Evolutionary conservation across 106 monocot genomes (phyloP).

Genomic region (Dendrobium chrysotoxum): DNA sequence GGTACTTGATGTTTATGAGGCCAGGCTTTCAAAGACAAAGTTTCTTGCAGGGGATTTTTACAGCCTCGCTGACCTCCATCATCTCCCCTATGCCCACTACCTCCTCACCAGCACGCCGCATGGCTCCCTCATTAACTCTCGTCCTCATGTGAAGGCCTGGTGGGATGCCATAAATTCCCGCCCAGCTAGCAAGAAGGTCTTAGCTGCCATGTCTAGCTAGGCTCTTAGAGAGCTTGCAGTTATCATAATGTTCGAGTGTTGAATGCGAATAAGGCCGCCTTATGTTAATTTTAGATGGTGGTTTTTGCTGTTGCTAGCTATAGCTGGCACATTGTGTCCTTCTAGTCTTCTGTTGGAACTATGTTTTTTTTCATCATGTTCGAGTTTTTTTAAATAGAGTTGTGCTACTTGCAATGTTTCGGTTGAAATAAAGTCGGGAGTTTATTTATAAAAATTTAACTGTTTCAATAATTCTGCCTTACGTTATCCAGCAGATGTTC

Average conservation of each 20-base stretch:
- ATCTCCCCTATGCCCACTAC: constrained; percentile 18
- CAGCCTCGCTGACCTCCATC: constrained; percentile 54
- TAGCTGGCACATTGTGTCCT: neutral
- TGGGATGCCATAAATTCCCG: constrained; percentile 27
- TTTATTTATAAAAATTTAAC: too few species aligned
- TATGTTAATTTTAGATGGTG: neutral
- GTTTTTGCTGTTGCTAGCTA: neutral
- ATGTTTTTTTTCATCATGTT: too few species aligned
- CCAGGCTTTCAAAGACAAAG: constrained; percentile 20
- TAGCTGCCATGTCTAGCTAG: neutral
- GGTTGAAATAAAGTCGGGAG: too few species aligned
- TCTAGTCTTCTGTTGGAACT: too few species aligned
- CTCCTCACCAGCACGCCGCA: constrained; percentile 30
- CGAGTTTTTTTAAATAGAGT: too few species aligned
- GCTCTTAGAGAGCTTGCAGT: neutral
- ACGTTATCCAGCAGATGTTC: too few species aligned
- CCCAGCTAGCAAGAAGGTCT: constrained; percentile 26
- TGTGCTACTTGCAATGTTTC: too few species aligned
- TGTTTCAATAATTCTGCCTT: too few species aligned
- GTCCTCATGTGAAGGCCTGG: constrained; percentile 45
- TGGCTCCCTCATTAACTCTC: constrained; percentile 13
- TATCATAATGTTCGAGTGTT: neutral
- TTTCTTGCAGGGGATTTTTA: constrained; percentile 46
- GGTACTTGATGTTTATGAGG: constrained; percentile 66
- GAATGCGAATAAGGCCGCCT: neutral